These are phyloP conservation scores for Claviceps arundinis DNA, from an alignment of 2,329 filamentous ascomycete species.

Conservation along the genomic window DNA sequence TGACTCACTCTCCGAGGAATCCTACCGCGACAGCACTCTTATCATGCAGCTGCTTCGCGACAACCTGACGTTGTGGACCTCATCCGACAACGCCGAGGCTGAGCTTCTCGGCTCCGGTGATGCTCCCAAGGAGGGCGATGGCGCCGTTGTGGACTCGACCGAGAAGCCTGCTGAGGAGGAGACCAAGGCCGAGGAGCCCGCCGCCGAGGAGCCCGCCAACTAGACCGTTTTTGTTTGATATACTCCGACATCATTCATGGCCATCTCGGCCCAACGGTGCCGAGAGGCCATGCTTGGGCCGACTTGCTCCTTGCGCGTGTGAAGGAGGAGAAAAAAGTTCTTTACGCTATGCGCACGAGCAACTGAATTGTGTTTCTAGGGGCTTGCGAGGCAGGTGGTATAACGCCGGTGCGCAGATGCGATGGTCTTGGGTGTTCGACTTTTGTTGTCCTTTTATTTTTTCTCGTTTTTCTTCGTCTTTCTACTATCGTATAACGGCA, in stretches of 20 bases:
- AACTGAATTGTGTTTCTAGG: conserved; percentile 16
- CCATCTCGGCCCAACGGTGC: conserved; percentile 24
- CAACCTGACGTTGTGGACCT: conserved; percentile 97
- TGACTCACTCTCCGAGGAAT: conserved; percentile 93
- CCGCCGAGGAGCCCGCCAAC: conserved; percentile 33
- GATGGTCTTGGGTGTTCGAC: conserved; percentile 16
- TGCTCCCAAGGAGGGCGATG: conserved; percentile 42
- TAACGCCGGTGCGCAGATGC: conserved; percentile 20
- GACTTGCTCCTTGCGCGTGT: conserved; percentile 9
- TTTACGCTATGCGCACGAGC: conserved; percentile 8
- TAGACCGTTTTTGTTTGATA: conserved; percentile 26
- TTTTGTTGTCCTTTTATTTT: conserved; percentile 14
- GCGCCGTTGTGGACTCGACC: conserved; percentile 17
- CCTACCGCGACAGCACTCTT: conserved; percentile 95
- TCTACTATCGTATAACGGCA: conserved; percentile 11
- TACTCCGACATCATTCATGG: conserved; percentile 22
- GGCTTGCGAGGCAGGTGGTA: conserved; percentile 19
- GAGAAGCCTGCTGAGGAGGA: conserved; percentile 30
- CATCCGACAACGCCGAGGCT: conserved; percentile 72
- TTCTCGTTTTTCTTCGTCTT: conserved; percentile 8
- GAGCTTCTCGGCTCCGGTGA: conserved; percentile 49
- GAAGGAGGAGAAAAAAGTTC: background rate
- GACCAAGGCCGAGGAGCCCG: conserved; percentile 30
- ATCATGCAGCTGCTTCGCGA: conserved; percentile 99
- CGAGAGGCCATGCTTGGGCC: conserved; percentile 20